Base-by-base conservation (phyloP, 805 yeast species). In the Sugiyamaella smithiae region DNA sequence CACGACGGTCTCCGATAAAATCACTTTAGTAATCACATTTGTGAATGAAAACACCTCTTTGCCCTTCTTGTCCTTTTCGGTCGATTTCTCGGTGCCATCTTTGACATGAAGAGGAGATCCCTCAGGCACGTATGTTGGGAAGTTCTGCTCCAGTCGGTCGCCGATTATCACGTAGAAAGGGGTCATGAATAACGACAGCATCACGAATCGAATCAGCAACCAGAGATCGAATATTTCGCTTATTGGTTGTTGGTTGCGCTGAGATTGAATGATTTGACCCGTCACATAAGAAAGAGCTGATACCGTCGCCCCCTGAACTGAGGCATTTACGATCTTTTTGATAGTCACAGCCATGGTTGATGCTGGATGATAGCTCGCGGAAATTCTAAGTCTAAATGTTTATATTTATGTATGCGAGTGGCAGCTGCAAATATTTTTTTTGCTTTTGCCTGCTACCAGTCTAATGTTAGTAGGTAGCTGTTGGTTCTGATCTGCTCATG, bases 1-100 rank as follows among this genome's bases (percentile, higher is more conserved):
- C 22, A 48, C 20, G n/a, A 48, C 19, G 1, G 51, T 42, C 33
- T 48, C 46, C 3, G 46, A 43, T 14, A 48, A 23, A 36, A 43
- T 43, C 9, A 36, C 32, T 28, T 48, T 48, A 31, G 36, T 43
- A 38, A 28, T 23, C n/a, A 48, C 43, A 37, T 48, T 48, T 14
- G 51, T 48, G 36, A 48, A 6, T 3, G 51, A 48, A 24, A 43
- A 35, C 14, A 16, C 36, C 2, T 32, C 32, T 11, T 33, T 42
- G 23, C 16, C 20, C 33, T 40, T 40, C 24, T 16, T 17, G 5
- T 26, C 33, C n/a, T 40, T 40, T 33, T 40, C 43, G 43, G 11
- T 26, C 11, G 29, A 26, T 23, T 11, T 26, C 38, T 35, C 38
- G 8, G 38, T 4, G 12, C 16, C 20, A 5, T 35, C 22, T 19